A percentile compares a stretch with the other conserved stretches of the same genome.
phyloP scores from a whole-genome alignment of 768 basidiomycete species.

The Lactarius indigo region DNA sequence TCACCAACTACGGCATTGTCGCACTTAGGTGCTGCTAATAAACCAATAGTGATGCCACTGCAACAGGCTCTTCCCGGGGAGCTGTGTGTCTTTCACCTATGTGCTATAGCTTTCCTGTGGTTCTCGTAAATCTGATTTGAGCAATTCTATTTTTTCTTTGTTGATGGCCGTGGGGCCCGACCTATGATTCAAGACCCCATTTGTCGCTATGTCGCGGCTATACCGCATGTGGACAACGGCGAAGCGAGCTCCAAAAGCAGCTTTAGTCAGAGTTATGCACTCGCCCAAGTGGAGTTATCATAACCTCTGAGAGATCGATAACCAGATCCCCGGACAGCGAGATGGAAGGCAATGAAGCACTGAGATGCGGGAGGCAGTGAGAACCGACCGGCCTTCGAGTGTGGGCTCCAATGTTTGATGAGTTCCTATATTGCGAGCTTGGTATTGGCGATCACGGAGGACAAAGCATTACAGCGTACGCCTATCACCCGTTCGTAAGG shows the following conservation, averaged over 20 bases:
- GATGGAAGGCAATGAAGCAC: not conserved
- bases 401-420: not conserved
- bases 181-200: not conserved
- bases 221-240: not conserved
- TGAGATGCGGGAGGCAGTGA: not conserved
- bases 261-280: not conserved
- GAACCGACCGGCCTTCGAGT: too few species aligned
- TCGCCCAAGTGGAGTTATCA: not conserved
- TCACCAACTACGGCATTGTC: constrained; percentile 26
- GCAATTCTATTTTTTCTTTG: not conserved
- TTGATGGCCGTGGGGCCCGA: not conserved
- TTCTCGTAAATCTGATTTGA: not conserved
- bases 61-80: not conserved
- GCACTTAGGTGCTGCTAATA: constrained; percentile 29
- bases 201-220: not conserved
- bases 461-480: not conserved
- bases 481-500: not conserved
- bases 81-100: constrained; percentile 26
- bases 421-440: not conserved
- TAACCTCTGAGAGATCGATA: not conserved
- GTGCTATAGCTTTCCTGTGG: constrained; percentile 13
- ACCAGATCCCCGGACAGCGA: not conserved
- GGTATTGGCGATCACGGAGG: not conserved
- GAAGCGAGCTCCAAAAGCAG: not conserved
- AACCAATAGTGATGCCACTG: not conserved